phyloP scores from a whole-genome alignment of 192 early-diverging fungal species.

The Podila clonocystis region DNA sequence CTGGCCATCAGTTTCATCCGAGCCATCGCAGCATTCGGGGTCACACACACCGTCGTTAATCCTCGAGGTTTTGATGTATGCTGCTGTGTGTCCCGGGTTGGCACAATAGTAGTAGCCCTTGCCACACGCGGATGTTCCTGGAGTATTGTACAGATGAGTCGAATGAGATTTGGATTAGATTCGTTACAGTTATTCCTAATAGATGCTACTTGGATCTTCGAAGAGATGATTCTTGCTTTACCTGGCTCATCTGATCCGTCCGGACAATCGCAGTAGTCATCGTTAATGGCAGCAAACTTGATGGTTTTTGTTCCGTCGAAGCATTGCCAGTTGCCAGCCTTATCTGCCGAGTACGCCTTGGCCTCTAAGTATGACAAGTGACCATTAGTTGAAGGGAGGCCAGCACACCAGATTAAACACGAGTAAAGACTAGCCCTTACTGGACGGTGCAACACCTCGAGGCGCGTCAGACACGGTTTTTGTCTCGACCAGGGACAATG shows the following conservation, averaged over 20 bases:
- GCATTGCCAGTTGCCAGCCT: slow-evolving; percentile 65
- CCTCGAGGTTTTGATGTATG: slow-evolving; percentile 69
- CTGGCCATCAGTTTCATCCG: slow-evolving; percentile 79
- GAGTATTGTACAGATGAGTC: not conserved
- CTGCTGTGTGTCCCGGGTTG: slow-evolving; percentile 80
- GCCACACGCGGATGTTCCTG: slow-evolving; percentile 91
- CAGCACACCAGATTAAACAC: not conserved
- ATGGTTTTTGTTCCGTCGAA: slow-evolving; percentile 80
- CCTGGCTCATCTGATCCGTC: slow-evolving; percentile 98
- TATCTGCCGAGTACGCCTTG: slow-evolving; percentile 19
- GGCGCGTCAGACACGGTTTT: not conserved
- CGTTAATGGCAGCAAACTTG: slow-evolving; percentile 81
- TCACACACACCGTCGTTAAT: slow-evolving; percentile 98
- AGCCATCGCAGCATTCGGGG: slow-evolving; percentile 95
- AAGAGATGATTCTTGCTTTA: slow-evolving; percentile 20
- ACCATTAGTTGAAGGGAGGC: not conserved
- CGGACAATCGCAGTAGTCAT: slow-evolving; percentile 97
- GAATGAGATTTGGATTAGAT: not conserved
- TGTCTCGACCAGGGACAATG: slow-evolving; percentile 15
- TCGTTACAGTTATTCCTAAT: too few relatives aligned
- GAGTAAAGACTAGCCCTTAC: not conserved
- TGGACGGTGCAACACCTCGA: slow-evolving; percentile 37
- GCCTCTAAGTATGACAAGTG: slow-evolving; percentile 4
- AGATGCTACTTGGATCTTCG: not conserved
- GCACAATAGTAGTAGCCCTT: slow-evolving; percentile 84